Conservation (phyloP, 169 alveolate genomes). For the Plasmodium malariae region DNA sequence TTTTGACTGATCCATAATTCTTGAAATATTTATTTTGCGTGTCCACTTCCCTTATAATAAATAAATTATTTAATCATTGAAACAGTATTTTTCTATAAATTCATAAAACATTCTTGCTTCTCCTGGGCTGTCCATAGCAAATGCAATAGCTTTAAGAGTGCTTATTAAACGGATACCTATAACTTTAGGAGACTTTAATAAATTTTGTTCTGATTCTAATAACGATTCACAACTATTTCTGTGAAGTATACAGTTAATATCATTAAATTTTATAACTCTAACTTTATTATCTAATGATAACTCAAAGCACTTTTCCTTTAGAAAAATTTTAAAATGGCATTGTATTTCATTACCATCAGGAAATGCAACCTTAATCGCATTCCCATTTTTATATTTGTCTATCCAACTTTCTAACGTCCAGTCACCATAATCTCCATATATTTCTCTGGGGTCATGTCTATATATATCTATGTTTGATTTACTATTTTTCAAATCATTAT, state of each 20-base stretch:
- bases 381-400: conserved; percentile 62
- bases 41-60: background rate
- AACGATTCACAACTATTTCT: conserved; percentile 68
- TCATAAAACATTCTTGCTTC: conserved; percentile 71
- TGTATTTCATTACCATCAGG: conserved; percentile 78
- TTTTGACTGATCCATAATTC: no score
- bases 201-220: conserved; percentile 70
- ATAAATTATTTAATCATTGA: conserved; percentile 26
- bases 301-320: conserved; percentile 53
- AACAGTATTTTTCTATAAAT: conserved; percentile 58
- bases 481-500: conserved; percentile 42
- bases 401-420: conserved; percentile 72
- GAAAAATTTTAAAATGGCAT: conserved; percentile 60
- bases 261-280: conserved; percentile 71
- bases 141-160: conserved; percentile 74
- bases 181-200: conserved; percentile 65
- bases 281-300: conserved; percentile 73
- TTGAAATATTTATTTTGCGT: no score
- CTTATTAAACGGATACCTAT: conserved; percentile 74
- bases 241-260: conserved; percentile 65
- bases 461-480: conserved; percentile 62
- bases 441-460: conserved; percentile 19
- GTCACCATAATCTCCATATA: conserved; percentile 50
- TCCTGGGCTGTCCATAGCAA: conserved; percentile 71
- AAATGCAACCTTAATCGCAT: conserved; percentile 69